Evolutionary conservation across 2,329 filamentous ascomycete species (phyloP), one percentile per base, ranked within the genome.

Genomic region (Aspergillus fischeri): DNA sequence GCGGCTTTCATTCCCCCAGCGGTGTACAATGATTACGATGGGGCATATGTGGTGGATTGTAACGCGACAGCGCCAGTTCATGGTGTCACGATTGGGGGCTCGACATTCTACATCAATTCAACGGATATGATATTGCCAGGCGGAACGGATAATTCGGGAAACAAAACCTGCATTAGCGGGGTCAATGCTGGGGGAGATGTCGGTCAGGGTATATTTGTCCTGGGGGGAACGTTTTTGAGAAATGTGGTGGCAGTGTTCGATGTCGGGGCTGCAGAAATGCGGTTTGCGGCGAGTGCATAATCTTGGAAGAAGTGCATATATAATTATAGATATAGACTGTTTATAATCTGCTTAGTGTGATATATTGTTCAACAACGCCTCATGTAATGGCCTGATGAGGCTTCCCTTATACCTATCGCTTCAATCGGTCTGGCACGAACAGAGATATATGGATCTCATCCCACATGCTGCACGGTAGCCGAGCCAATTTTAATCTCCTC

Each of bases 161-260:
- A 57, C 20, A 52, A 21, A n/a, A 11, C 53, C 24, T 68, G 61
- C 52, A 55, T 65, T 21, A 56, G 56, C 17, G 60, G 61, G 14
- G 56, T 68, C 32, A 42, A 59, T 41, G 63, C 59, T 50, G 59
- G 57, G 25, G 53, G 55, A 8, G 51, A 55, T 44, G 50, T 58
- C 32, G 53, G 57, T 29, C 41, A 63, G 28, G 55, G 57, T 51
- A 29, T 56, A 38, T 65, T 60, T 51, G 66, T 69, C 14, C 59
- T 63, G 1, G 79, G 79, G 0, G 77, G 77, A 58, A 70, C 72
- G 7, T 81, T 79, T 64, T 69, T 80, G 69, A 79, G 78, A 66
- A 79, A 78, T 56, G 78, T 81, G 0, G 67, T 81, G 8, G 69
- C 76, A 3, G 77, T 81, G 1, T 81, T 80, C 63, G 80, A 82